Evolutionary conservation across 2,329 filamentous ascomycete species (phyloP), one percentile per base, ranked within the genome.

Genomic region (Ampelomyces quisqualis): DNA sequence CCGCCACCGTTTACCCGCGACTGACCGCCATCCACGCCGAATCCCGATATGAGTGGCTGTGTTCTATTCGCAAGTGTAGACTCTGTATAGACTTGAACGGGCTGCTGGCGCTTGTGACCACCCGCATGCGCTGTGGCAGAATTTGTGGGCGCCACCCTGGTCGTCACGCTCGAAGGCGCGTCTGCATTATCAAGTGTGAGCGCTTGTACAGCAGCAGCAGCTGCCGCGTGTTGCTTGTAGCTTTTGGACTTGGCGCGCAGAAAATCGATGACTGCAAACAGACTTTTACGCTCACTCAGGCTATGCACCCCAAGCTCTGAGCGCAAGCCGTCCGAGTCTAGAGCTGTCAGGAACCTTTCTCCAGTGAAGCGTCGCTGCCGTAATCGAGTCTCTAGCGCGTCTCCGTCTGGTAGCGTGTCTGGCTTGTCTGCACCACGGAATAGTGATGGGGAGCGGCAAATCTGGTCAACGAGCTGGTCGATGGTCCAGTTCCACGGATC

Each of bases 401-500:
- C 56, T 0, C 76, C 68, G 35, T 86, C 73, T 4, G 82, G 80
- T 11, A 57, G 18, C 60, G 59, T 49, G 27, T 66, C 33, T 68
- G 67, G 38, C 62, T 59, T 51, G 9, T 37, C 38, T 24, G 45
- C 37, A 53, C 77, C 77, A 80, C 62, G 24, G 32, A 45, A 60
- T 7, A 78, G 75, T 33, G 72, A 60, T 2, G 71, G n/a, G n/a
- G n/a, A 57, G 15, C 77, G 73, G 60, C 84, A 88, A 3, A 94
- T 73, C 57, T 84, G 82, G 11, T 73, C 63, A 7, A 86, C 77
- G 8, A 94, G 80, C 23, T 81, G 76, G 24, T 85, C 80, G 21
- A 83, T 74, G 23, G 78, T 77, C 89, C 89, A 95, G 38, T 77
- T 59, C 65, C 83, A 85, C n/a, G 89, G 88, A 67, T 95, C 88